Conservation (phyloP, 371 early-diverging fungal species). For the Mortierella sp. region DNA sequence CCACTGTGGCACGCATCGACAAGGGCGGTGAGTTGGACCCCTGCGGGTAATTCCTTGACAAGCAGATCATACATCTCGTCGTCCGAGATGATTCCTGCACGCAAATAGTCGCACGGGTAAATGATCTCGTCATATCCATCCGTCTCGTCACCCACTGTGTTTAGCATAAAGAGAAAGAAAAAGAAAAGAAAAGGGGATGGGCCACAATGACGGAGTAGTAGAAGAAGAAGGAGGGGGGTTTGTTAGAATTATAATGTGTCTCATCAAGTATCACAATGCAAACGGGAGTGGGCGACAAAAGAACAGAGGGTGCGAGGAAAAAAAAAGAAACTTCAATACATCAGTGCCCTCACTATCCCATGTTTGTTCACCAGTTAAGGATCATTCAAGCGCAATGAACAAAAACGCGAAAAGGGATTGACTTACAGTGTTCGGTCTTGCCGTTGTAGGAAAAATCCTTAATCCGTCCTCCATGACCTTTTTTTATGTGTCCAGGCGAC, state of each 20-base stretch:
- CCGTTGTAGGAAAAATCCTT: conserved; percentile 59
- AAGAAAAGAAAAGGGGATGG: conserved; percentile 20
- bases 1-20: conserved; percentile 75
- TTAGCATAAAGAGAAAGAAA: conserved; percentile 59
- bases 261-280: background rate
- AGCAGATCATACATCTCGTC: conserved; percentile 74
- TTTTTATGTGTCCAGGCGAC: conserved; percentile 39
- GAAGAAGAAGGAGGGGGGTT: background rate
- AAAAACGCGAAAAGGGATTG: background rate
- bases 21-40: conserved; percentile 70
- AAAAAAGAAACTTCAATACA: background rate
- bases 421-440: conserved; percentile 59
- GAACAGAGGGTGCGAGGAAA: no score
- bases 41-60: conserved; percentile 69
- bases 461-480: conserved; percentile 85
- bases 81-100: conserved; percentile 73
- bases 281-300: background rate
- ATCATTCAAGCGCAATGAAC: conserved; percentile 7
- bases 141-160: conserved; percentile 67
- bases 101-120: conserved; percentile 73
- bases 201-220: background rate
- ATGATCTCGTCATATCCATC: conserved; percentile 78
- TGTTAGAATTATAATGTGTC: background rate
- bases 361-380: background rate
- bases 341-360: background rate